phyloP scores from a whole-genome alignment of 1,284 basidiomycete genomes.

The Schizophyllum commune region DNA sequence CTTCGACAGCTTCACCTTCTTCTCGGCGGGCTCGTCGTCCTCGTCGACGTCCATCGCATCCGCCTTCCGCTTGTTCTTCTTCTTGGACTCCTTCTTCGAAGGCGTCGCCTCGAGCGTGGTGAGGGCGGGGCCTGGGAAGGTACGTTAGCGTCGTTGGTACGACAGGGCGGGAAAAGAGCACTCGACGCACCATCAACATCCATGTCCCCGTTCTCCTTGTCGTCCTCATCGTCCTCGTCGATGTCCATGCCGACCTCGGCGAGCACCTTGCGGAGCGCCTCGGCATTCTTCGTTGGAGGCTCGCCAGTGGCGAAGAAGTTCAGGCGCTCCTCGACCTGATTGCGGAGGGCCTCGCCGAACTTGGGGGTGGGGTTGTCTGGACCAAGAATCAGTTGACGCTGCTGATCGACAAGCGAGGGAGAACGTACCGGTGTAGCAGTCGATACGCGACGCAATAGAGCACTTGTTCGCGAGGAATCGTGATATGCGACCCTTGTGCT shows the following conservation, averaged over 20 bases:
- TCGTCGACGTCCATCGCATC: slow-evolving; percentile 57
- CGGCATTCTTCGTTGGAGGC: slow-evolving; percentile 80
- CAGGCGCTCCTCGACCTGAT: slow-evolving; percentile 94
- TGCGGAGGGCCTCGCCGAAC: slow-evolving; percentile 90
- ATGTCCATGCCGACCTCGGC: slow-evolving; percentile 71
- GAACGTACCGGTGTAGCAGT: slow-evolving; percentile 83
- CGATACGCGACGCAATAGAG: slow-evolving; percentile 95
- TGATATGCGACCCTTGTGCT: slow-evolving; percentile 97
- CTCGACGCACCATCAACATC: too few species aligned
- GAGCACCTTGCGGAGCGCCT: slow-evolving; percentile 85
- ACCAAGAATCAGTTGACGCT: neutral
- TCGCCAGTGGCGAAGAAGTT: slow-evolving; percentile 90
- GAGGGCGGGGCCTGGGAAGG: slow-evolving; percentile 36
- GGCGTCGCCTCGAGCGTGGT: slow-evolving; percentile 48
- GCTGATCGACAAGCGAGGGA: neutral
- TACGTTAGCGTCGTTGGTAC: slow-evolving; percentile 9
- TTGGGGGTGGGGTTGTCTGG: slow-evolving; percentile 83
- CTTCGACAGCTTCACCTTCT: slow-evolving; percentile 72
- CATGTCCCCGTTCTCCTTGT: slow-evolving; percentile 29
- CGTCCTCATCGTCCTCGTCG: slow-evolving; percentile 64
- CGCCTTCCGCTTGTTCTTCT: slow-evolving; percentile 56
- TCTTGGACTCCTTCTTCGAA: slow-evolving; percentile 32
- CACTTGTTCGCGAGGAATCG: slow-evolving; percentile 99
- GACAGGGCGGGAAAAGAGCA: too few species aligned
- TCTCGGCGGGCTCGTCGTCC: slow-evolving; percentile 45